Conservation (phyloP, 495 filamentous ascomycete genomes). For the Tuber borchii region DNA sequence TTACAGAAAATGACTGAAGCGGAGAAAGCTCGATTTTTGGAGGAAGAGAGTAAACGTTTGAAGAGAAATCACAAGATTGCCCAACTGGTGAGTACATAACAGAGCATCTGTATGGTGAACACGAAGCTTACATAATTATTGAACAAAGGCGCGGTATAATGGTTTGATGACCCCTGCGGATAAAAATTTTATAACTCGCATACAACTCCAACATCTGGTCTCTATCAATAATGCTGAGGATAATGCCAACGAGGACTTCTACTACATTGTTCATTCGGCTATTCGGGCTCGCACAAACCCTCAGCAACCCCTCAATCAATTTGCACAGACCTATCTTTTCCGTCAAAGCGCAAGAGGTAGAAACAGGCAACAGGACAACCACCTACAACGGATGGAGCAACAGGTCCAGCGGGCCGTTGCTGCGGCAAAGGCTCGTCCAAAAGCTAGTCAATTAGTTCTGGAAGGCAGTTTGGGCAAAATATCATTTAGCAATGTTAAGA, state of each 20-base stretch:
- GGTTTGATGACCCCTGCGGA: slow-evolving; percentile 98
- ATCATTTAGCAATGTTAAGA: slow-evolving; percentile 96
- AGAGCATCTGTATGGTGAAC: neutral
- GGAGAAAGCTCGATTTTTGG: slow-evolving; percentile 66
- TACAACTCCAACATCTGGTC: slow-evolving; percentile 93
- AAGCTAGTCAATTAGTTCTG: slow-evolving; percentile 96
- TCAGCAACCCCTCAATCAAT: slow-evolving; percentile 83
- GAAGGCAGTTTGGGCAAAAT: slow-evolving; percentile 99
- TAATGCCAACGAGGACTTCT: slow-evolving; percentile 92
- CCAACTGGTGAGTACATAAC: slow-evolving; percentile 49
- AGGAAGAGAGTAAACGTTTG: slow-evolving; percentile 87
- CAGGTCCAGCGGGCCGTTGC: slow-evolving; percentile 96
- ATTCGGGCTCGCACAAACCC: slow-evolving; percentile 86
- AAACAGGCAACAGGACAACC: slow-evolving; percentile 62
- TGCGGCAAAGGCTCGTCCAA: slow-evolving; percentile 91
- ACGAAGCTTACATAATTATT: slow-evolving; percentile 10
- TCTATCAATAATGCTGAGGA: slow-evolving; percentile 41
- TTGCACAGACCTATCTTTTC: slow-evolving; percentile 95
- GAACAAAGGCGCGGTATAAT: slow-evolving; percentile 67
- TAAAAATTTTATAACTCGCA: slow-evolving; percentile 98
- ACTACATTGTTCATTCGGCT: slow-evolving; percentile 93
- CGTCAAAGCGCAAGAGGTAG: slow-evolving; percentile 65
- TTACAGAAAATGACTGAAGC: slow-evolving; percentile 38
- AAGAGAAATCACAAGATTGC: slow-evolving; percentile 99
- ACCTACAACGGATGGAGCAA: slow-evolving; percentile 98